phyloP scores from a whole-genome alignment of 2,329 filamentous ascomycete genomes.

The Fusarium albosuccineum region DNA sequence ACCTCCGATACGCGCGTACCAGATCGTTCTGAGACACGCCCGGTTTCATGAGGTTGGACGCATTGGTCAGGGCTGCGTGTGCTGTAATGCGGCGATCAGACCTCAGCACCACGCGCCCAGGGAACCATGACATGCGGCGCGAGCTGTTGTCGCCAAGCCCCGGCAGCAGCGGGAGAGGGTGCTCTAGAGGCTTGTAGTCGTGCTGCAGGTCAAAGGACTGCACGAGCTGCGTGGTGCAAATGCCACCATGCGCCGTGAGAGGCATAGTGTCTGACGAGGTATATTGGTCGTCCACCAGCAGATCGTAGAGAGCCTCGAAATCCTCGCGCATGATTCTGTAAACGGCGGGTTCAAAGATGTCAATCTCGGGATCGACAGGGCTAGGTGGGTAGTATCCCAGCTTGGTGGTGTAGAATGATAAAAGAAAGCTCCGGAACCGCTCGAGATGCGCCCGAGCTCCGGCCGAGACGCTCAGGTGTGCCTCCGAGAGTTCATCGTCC shows the following conservation, averaged over 20 bases:
- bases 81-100: constrained; percentile 63
- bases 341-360: constrained; percentile 68
- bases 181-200: constrained; percentile 69
- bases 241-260: constrained; percentile 71
- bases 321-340: constrained; percentile 75
- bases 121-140: constrained; percentile 58
- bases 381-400: constrained; percentile 80
- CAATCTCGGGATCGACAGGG: constrained; percentile 50
- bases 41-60: constrained; percentile 60
- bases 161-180: constrained; percentile 78
- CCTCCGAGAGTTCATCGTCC: constrained; percentile 76
- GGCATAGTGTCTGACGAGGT: constrained; percentile 64
- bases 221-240: constrained; percentile 78
- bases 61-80: constrained; percentile 65
- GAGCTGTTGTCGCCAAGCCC: constrained; percentile 50
- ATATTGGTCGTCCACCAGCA: constrained; percentile 74
- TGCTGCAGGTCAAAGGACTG: constrained; percentile 74
- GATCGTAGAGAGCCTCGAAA: constrained; percentile 78
- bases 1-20: constrained; percentile 76
- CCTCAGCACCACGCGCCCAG: constrained; percentile 56
- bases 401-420: constrained; percentile 74
- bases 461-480: constrained; percentile 72
- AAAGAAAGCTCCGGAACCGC: constrained; percentile 77
- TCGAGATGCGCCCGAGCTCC: constrained; percentile 76
- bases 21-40: constrained; percentile 64